Conservation (phyloP, 257 asterid species). For the Fraxinus anomala region DNA sequence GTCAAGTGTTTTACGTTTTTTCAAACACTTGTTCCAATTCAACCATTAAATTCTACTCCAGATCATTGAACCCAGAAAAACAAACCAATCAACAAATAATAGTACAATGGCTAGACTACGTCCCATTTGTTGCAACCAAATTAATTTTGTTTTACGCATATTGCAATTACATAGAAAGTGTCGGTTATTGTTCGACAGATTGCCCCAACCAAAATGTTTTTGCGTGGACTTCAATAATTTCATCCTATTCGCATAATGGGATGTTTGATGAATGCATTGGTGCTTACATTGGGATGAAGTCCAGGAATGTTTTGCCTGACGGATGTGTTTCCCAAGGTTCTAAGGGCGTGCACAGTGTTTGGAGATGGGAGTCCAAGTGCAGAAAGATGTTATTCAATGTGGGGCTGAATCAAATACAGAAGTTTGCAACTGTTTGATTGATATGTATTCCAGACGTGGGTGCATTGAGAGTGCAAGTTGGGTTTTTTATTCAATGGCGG, state of each 20-base stretch:
- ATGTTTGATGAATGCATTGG: constrained; percentile 29
- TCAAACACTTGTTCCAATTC: constrained; percentile 12
- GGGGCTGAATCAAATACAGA: constrained; percentile 33
- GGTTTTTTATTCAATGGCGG: constrained; percentile 35
- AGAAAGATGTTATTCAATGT: constrained; percentile 35
- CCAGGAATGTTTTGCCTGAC: constrained; percentile 33
- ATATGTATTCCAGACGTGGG: constrained; percentile 44
- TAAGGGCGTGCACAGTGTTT: constrained; percentile 29
- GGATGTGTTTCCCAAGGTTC: constrained; percentile 38
- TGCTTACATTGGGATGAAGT: constrained; percentile 38
- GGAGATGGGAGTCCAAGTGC: constrained; percentile 36
- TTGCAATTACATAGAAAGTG: constrained; percentile 26
- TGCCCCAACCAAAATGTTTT: constrained; percentile 44
- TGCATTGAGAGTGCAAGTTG: constrained; percentile 29
- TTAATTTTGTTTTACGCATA: constrained; percentile 34
- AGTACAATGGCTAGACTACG: constrained; percentile 23
- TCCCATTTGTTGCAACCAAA: constrained; percentile 35
- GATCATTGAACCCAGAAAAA: constrained; percentile 27
- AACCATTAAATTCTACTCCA: constrained; percentile 34
- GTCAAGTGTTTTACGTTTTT: not conserved
- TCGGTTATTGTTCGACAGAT: constrained; percentile 35
- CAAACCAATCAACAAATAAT: constrained; percentile 41
- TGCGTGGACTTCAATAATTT: constrained; percentile 40
- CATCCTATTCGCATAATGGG: constrained; percentile 37
- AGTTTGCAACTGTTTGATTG: constrained; percentile 42